A percentile compares a stretch with the other conserved stretches of the same genome.
Conservation (phyloP, 208 protist species). For the Leishmania tropica region DNA sequence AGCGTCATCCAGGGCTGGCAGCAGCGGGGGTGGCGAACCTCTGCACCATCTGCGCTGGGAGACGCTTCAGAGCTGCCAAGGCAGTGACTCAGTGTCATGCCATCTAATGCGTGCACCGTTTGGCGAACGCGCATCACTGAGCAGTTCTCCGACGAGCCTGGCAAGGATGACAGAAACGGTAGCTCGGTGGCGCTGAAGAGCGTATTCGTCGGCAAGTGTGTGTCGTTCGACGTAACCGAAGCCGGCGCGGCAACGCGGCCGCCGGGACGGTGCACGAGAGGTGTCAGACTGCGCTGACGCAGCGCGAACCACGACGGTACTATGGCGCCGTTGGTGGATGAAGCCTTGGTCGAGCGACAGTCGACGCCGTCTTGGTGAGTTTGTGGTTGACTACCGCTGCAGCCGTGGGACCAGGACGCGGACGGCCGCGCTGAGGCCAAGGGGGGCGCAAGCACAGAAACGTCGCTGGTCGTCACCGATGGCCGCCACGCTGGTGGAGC, state of each 20-base stretch:
- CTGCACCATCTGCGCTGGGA: background rate
- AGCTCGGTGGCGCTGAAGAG: conserved; percentile 1
- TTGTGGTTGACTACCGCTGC: background rate
- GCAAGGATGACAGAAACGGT: background rate
- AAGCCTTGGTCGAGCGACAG: background rate
- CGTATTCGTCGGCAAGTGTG: background rate
- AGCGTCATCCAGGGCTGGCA: conserved; percentile 30
- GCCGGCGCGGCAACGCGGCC: background rate
- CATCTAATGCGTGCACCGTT: background rate
- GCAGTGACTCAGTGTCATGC: background rate
- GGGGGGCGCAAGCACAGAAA: background rate
- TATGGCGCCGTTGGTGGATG: background rate
- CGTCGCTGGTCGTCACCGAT: background rate
- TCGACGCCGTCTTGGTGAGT: background rate
- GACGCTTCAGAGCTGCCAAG: background rate
- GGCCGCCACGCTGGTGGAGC: conserved; percentile 6
- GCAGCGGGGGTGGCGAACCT: background rate
- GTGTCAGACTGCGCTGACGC: conserved; percentile 15
- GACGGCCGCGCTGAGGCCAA: background rate
- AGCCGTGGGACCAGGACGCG: background rate
- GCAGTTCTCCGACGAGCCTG: background rate
- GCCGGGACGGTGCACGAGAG: conserved; percentile 16
- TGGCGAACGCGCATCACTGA: background rate
- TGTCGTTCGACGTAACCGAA: background rate
- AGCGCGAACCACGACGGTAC: conserved; percentile 15